phyloP scores from a whole-genome alignment of 345 rosid species.

The Sisymbrium altissimum region DNA sequence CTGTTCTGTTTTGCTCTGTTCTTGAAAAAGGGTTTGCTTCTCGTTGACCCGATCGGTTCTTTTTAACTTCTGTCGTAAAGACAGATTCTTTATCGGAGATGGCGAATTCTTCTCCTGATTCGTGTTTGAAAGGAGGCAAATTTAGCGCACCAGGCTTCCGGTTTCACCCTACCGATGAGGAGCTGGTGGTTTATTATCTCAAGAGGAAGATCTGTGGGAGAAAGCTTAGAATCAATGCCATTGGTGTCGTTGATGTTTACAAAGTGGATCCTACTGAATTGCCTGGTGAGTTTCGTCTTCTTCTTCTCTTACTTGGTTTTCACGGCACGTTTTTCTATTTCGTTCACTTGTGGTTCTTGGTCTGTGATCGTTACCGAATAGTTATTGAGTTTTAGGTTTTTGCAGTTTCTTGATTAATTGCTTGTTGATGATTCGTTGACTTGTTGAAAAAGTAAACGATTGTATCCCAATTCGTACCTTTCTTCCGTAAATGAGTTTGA shows the following conservation, averaged over 20 bases:
- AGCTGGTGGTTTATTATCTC: constrained; percentile 68
- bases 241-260: constrained; percentile 81
- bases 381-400: constrained; percentile 16
- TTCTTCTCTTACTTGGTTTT: not conserved
- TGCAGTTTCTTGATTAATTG: not conserved
- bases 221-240: constrained; percentile 53
- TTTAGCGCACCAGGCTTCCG: constrained; percentile 90
- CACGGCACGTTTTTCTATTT: not conserved
- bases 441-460: not conserved
- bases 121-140: constrained; percentile 37
- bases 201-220: constrained; percentile 77
- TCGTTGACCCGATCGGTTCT: constrained; percentile 10
- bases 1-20: not conserved
- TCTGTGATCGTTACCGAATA: not conserved
- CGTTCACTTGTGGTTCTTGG: not conserved
- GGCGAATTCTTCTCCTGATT: constrained; percentile 7
- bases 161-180: constrained; percentile 96
- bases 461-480: not conserved
- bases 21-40: not conserved
- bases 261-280: constrained; percentile 87
- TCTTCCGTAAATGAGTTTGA: too few relatives aligned
- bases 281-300: constrained; percentile 48
- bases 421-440: not conserved
- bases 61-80: not conserved
- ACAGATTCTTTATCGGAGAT: not conserved